A percentile compares a stretch with the other conserved stretches of the same genome.
Conservation (phyloP, 1,139 yeast genomes). For the Zygosaccharomyces pseudobailii region DNA sequence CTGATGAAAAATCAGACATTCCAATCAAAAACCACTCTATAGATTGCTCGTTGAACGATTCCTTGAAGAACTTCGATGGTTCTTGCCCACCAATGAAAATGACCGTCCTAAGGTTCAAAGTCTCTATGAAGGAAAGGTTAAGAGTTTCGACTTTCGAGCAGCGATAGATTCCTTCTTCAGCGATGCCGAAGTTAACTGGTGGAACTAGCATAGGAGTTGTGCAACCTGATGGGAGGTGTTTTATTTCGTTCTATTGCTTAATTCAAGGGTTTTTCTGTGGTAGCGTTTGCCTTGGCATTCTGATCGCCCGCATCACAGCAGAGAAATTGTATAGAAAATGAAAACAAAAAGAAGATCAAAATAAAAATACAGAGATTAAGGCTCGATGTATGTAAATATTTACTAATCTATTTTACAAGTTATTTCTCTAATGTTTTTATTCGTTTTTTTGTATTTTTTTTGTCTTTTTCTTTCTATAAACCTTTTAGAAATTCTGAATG, state of each 20-base stretch:
- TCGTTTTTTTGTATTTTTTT: conserved; percentile 1
- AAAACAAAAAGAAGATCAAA: not conserved
- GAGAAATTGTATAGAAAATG: not conserved
- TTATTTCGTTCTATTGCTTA: not conserved
- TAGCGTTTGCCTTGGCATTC: not conserved
- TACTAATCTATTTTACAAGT: not conserved
- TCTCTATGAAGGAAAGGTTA: conserved; percentile 42
- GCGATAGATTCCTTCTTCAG: conserved; percentile 61
- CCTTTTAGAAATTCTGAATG: not conserved
- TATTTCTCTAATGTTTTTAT: not conserved
- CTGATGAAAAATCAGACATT: conserved; percentile 26
- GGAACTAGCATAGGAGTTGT: conserved; percentile 59
- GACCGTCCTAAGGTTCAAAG: conserved; percentile 53
- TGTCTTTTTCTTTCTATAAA: conserved; percentile 1
- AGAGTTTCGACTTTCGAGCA: conserved; percentile 29
- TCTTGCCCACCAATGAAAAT: conserved; percentile 67
- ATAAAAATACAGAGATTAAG: not conserved
- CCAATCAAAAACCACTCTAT: conserved; percentile 31
- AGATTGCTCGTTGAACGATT: conserved; percentile 31
- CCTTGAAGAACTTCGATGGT: conserved; percentile 47
- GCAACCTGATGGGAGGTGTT: not conserved
- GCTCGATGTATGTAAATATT: not conserved
- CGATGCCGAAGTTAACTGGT: conserved; percentile 74
- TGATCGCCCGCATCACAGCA: not conserved
- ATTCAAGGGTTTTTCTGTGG: not conserved